Conservation (phyloP, 2,329 filamentous ascomycete genomes). For the Fusarium sp. region DNA sequence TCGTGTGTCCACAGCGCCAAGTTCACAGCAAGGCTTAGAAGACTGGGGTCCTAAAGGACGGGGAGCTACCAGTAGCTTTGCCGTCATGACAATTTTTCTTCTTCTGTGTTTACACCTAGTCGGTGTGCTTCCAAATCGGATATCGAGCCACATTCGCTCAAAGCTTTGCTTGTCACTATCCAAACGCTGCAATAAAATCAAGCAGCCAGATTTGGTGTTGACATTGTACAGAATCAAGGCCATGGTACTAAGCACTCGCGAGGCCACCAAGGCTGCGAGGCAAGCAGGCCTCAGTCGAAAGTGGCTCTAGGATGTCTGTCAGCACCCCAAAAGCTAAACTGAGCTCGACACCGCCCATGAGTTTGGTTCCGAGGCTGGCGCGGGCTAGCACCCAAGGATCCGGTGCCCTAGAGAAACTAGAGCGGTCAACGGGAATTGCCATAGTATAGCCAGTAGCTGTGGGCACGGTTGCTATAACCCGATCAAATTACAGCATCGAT, state of each 20-base stretch:
- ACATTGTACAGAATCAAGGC: slow-evolving; percentile 1
- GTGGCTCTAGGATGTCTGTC: slow-evolving; percentile 32
- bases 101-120: slow-evolving; percentile 17
- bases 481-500: slow-evolving; percentile 34
- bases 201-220: neutral
- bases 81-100: slow-evolving; percentile 31
- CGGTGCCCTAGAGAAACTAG: slow-evolving; percentile 37
- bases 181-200: neutral
- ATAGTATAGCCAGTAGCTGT: slow-evolving; percentile 27
- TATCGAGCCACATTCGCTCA: neutral
- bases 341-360: slow-evolving; percentile 42
- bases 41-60: slow-evolving; percentile 39
- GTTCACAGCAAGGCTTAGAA: slow-evolving; percentile 41
- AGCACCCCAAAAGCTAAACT: slow-evolving; percentile 35
- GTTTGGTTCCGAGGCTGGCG: slow-evolving; percentile 39
- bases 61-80: slow-evolving; percentile 42
- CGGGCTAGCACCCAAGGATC: slow-evolving; percentile 39
- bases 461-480: slow-evolving; percentile 27
- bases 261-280: slow-evolving; percentile 32
- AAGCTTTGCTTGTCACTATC: neutral
- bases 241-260: slow-evolving; percentile 20
- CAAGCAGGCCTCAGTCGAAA: slow-evolving; percentile 36
- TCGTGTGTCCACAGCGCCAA: slow-evolving; percentile 26
- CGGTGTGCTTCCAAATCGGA: slow-evolving; percentile 26
- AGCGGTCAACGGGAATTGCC: slow-evolving; percentile 44